phyloP scores from a whole-genome alignment of 257 asterid species.

The Linaria vulgaris region DNA sequence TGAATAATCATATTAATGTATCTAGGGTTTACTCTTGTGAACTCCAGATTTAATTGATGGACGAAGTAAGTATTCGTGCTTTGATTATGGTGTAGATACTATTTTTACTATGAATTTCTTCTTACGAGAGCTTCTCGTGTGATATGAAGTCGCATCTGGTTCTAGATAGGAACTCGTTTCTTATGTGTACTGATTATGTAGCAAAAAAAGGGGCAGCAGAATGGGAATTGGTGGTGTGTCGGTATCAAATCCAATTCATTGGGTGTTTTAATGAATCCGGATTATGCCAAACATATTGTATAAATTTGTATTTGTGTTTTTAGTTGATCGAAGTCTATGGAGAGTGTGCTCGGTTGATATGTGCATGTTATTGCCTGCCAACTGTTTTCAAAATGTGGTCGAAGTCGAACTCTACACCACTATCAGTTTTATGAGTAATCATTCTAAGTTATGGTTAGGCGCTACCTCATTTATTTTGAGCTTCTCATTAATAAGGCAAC shows the following conservation, averaged over 20 bases:
- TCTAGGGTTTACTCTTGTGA: not conserved
- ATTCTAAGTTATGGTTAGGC: not conserved
- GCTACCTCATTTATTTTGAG: not conserved
- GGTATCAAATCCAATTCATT: not conserved
- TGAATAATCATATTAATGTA: not conserved
- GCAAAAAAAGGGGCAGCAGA: not conserved
- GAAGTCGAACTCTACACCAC: no score
- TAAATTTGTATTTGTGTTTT: not conserved
- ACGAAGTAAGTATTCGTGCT: no score
- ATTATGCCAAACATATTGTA: not conserved
- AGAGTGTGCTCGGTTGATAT: conserved; percentile 2
- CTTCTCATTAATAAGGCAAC: no score
- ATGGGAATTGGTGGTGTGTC: not conserved
- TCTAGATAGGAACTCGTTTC: not conserved
- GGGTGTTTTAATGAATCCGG: not conserved
- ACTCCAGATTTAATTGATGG: not conserved
- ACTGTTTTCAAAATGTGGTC: not conserved
- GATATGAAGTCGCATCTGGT: not conserved
- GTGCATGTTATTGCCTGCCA: not conserved
- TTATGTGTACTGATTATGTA: not conserved
- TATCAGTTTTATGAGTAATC: not conserved
- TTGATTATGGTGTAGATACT: not conserved
- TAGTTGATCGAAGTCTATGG: not conserved
- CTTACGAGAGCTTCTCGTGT: conserved; percentile 4
- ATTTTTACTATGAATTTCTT: not conserved